A percentile compares a stretch with the other conserved stretches of the same genome.
Conservation (phyloP, 257 asterid genomes). For the Solanum microdontum region DNA sequence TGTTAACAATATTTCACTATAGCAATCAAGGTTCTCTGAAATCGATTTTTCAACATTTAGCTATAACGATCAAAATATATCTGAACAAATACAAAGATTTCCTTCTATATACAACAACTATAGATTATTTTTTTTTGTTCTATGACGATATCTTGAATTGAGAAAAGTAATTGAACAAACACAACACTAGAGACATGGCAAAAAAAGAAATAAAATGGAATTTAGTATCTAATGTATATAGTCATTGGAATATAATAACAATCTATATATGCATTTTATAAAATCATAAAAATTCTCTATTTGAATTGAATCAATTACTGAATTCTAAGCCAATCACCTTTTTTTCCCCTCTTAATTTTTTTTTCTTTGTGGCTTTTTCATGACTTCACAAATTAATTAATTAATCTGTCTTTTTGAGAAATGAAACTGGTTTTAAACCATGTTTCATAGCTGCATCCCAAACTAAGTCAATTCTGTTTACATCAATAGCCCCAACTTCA, state of each 20-base stretch:
- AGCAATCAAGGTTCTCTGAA: neutral
- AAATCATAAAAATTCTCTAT: neutral
- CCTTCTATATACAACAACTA: neutral
- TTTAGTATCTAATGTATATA: neutral
- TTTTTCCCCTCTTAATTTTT: too few species aligned
- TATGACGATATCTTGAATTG: neutral
- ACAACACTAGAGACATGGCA: neutral
- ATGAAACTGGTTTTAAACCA: conserved; percentile 45
- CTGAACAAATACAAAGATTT: neutral
- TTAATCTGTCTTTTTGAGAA: neutral
- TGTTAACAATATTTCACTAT: neutral
- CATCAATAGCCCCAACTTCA: conserved; percentile 67
- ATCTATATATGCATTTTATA: neutral
- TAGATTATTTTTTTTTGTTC: neutral
- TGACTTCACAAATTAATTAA: neutral
- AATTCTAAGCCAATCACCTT: neutral
- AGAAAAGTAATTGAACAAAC: neutral
- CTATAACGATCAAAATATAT: neutral
- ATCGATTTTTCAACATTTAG: neutral
- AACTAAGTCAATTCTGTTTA: conserved; percentile 45
- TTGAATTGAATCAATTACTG: neutral
- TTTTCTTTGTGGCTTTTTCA: neutral
- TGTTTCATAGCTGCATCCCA: conserved; percentile 65
- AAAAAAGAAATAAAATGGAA: neutral
- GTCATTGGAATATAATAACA: neutral